Evolutionary conservation across 2,329 filamentous ascomycete genomes (phyloP).

Genomic region (Metarhizium humberi): DNA sequence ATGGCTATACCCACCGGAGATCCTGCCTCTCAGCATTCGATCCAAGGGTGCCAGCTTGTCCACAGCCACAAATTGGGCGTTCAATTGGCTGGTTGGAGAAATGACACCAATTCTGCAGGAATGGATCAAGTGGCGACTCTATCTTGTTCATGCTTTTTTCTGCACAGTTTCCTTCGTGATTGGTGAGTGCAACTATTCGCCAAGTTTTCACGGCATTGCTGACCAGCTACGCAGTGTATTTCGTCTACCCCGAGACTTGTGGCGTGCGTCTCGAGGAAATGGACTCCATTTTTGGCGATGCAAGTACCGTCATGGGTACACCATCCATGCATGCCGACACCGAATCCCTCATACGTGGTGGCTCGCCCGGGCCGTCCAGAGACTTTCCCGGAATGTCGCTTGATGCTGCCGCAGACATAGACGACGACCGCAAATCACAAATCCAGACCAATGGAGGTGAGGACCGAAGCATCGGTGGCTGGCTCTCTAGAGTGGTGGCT

Average conservation of each 20-base stretch:
- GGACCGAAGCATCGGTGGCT: constrained; percentile 39
- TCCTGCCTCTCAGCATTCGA: constrained; percentile 88
- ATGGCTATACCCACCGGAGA: constrained; percentile 98
- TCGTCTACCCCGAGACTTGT: constrained; percentile 94
- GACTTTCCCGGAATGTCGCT: constrained; percentile 76
- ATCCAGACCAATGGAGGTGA: constrained; percentile 21
- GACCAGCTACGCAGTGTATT: constrained; percentile 61
- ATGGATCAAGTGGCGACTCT: constrained; percentile 86
- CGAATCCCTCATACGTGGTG: constrained; percentile 68
- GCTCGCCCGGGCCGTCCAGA: constrained; percentile 61
- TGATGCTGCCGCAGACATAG: constrained; percentile 57
- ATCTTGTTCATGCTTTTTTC: constrained; percentile 93
- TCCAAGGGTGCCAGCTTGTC: constrained; percentile 95
- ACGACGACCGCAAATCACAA: constrained; percentile 36
- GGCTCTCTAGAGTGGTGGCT: constrained; percentile 33
- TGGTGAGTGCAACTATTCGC: constrained; percentile 55
- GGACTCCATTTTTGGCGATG: constrained; percentile 89
- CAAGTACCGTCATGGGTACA: constrained; percentile 70
- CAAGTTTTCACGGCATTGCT: background rate
- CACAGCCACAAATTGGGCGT: constrained; percentile 95
- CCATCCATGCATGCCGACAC: constrained; percentile 66
- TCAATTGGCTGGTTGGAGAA: constrained; percentile 95
- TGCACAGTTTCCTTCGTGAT: constrained; percentile 92
- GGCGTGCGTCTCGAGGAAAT: constrained; percentile 95
- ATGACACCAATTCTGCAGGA: constrained; percentile 91